Conservation (phyloP, 495 filamentous ascomycete genomes). For the Melanomma pulvis-pyrius region DNA sequence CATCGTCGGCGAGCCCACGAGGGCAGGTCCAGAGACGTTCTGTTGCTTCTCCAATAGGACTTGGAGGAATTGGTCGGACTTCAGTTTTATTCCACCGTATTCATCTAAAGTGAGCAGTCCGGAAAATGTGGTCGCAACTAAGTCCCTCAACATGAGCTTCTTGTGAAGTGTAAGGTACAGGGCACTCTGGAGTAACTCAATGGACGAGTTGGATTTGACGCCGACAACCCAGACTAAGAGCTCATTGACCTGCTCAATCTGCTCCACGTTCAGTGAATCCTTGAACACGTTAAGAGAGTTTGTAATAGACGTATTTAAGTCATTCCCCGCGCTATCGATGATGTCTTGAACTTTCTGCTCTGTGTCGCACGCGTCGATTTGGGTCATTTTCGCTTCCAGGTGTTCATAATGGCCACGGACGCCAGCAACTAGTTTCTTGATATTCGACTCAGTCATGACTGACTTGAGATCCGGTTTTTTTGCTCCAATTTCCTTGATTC, state of each 20-base stretch:
- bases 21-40: not conserved
- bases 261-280: not conserved
- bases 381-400: not conserved
- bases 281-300: not conserved
- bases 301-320: not conserved
- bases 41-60: not conserved
- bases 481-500: not conserved
- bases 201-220: not conserved
- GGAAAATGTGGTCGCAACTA: not conserved
- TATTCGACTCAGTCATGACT: not conserved
- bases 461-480: not conserved
- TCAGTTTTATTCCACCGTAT: not conserved
- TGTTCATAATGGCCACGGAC: not conserved
- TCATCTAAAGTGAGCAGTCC: not conserved
- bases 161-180: not conserved
- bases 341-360: not conserved
- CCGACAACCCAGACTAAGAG: not conserved
- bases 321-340: not conserved
- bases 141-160: not conserved
- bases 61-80: not conserved
- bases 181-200: not conserved
- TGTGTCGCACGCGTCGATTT: not conserved
- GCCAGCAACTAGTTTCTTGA: not conserved
- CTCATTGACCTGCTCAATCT: constrained; percentile 1
- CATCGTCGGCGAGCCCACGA: not conserved